Conservation (phyloP, 1,284 basidiomycete species). For the Cryptococcus maquisensis region DNA sequence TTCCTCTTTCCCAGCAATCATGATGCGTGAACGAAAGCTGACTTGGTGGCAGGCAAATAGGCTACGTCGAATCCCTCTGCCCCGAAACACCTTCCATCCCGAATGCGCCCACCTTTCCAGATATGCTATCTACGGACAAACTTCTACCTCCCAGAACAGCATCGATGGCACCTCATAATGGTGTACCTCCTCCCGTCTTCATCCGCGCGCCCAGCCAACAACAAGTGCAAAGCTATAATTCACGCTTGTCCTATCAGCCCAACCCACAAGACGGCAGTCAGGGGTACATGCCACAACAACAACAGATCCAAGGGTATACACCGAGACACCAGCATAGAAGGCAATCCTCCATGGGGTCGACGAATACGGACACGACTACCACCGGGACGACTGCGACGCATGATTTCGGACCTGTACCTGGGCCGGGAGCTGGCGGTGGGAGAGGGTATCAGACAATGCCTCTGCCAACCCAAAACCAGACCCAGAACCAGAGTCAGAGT, state of each 20-base stretch:
- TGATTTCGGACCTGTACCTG: slow-evolving; percentile 17
- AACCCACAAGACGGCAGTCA: not conserved
- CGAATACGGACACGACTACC: slow-evolving; percentile 28
- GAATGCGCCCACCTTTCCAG: not conserved
- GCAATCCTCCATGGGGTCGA: slow-evolving; percentile 27
- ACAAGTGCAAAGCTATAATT: not conserved
- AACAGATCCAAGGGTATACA: slow-evolving; percentile 23
- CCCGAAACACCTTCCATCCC: slow-evolving; percentile 14
- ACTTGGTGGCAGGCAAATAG: slow-evolving; percentile 36
- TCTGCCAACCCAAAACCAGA: too few species aligned
- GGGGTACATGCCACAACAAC: not conserved
- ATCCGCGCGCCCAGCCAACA: slow-evolving; percentile 2
- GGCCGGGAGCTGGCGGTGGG: not conserved
- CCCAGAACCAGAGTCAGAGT: too few species aligned
- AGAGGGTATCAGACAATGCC: slow-evolving; percentile 18
- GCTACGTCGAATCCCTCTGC: slow-evolving; percentile 39
- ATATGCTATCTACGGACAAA: not conserved
- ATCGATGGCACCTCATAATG: not conserved
- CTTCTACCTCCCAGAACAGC: not conserved
- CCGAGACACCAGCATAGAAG: slow-evolving; percentile 15
- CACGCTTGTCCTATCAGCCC: not conserved
- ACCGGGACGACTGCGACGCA: slow-evolving; percentile 27
- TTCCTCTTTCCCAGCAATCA: not conserved
- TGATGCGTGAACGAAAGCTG: not conserved
- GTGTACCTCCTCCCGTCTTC: not conserved